phyloP scores from a whole-genome alignment of 371 early-diverging fungal genomes.

The Mortierella sp. region DNA sequence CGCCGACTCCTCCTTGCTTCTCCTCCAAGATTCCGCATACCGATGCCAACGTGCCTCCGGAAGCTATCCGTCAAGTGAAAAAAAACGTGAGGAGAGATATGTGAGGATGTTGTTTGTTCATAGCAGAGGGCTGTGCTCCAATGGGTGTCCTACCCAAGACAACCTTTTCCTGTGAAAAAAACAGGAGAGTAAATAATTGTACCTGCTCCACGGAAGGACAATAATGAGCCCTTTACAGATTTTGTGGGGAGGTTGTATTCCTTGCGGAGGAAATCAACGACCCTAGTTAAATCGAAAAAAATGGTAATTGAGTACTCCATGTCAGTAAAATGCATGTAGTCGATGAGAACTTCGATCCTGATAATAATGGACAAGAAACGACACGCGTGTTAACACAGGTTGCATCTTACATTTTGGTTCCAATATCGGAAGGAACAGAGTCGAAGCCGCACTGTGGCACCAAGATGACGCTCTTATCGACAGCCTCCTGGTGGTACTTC shows the following conservation, averaged over 20 bases:
- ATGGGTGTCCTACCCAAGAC: too few species aligned
- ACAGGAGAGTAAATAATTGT: background rate
- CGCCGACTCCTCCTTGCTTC: constrained; percentile 6
- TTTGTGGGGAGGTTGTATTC: constrained; percentile 64
- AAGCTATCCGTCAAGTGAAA: constrained; percentile 21
- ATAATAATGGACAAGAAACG: too few species aligned
- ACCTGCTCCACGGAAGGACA: constrained; percentile 61
- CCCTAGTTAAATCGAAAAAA: constrained; percentile 32
- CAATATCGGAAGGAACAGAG: constrained; percentile 87
- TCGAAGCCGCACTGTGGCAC: constrained; percentile 95
- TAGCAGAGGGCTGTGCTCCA: background rate
- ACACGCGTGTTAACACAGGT: background rate
- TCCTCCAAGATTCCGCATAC: constrained; percentile 49
- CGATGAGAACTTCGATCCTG: too few species aligned
- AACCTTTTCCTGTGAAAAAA: too few species aligned
- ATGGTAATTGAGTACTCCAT: background rate
- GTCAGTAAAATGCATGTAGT: too few species aligned
- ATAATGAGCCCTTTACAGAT: constrained; percentile 72
- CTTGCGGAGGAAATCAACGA: constrained; percentile 65
- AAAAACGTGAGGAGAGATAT: background rate
- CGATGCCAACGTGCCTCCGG: constrained; percentile 75
- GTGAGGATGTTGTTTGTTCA: background rate
- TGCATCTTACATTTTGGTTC: constrained; percentile 66
- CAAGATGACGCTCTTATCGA: constrained; percentile 73
- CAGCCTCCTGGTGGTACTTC: constrained; percentile 78